A percentile compares a stretch with the other conserved stretches of the same genome.
Evolutionary conservation across 2,329 filamentous ascomycete species (phyloP).

Genomic region (Scortechinia acanthostroma): DNA sequence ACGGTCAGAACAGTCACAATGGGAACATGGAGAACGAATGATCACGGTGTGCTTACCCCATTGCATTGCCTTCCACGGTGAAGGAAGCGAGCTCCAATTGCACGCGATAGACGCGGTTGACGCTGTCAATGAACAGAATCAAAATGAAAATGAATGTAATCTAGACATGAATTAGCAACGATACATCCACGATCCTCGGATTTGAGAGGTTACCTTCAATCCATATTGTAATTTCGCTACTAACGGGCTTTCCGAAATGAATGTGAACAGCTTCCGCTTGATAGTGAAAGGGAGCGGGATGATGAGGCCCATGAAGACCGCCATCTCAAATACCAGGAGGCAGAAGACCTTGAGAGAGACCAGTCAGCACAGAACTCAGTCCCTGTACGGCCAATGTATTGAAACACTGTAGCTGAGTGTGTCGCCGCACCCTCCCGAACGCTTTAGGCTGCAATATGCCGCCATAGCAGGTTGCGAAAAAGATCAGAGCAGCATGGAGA

Average conservation of each 20-base stretch:
- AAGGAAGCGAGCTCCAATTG: slow-evolving; percentile 78
- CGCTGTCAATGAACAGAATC: slow-evolving; percentile 94
- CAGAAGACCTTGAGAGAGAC: slow-evolving; percentile 90
- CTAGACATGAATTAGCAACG: slow-evolving; percentile 27
- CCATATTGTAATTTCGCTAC: slow-evolving; percentile 95
- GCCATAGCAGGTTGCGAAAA: too few species aligned
- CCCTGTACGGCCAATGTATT: too few species aligned
- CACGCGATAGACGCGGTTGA: slow-evolving; percentile 91
- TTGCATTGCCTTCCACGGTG: slow-evolving; percentile 41
- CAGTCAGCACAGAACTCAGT: slow-evolving; percentile 8
- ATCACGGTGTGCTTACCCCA: slow-evolving; percentile 33
- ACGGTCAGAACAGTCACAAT: too few species aligned
- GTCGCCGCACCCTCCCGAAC: too few species aligned
- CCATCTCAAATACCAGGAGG: slow-evolving; percentile 77
- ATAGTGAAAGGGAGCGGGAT: slow-evolving; percentile 81
- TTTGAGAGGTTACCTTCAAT: slow-evolving; percentile 67
- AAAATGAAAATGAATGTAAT: slow-evolving; percentile 99
- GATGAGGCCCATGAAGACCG: slow-evolving; percentile 71
- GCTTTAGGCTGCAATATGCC: too few species aligned
- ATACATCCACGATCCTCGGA: too few species aligned
- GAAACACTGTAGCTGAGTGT: too few species aligned
- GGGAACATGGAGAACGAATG: slow-evolving; percentile 13
- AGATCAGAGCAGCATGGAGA: too few species aligned
- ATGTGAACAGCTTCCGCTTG: slow-evolving; percentile 80
- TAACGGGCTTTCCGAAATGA: slow-evolving; percentile 80